These are phyloP conservation scores for Capsicum pubescens DNA, from an alignment of 257 asterid species.

Conservation along the genomic window DNA sequence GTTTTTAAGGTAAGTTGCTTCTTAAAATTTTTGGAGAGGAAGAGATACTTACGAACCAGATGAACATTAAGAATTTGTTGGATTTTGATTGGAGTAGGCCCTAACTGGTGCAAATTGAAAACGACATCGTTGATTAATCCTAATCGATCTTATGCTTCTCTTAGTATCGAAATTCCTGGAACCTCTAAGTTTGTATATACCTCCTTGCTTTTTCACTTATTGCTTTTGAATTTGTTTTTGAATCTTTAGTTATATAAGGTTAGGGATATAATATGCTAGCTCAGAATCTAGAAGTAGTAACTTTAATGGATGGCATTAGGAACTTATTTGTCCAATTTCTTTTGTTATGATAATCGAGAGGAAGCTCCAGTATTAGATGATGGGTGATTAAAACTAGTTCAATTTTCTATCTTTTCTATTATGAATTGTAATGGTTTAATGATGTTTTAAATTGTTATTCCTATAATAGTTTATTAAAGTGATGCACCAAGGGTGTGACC, in stretches of 20 bases:
- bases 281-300: constrained; percentile 20
- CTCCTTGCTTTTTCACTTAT: neutral
- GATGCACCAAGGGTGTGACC: too few relatives aligned
- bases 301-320: too few relatives aligned
- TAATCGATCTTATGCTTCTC: constrained; percentile 59
- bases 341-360: neutral
- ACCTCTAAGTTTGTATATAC: constrained; percentile 52
- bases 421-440: neutral
- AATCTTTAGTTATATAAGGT: neutral
- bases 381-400: neutral
- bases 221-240: neutral
- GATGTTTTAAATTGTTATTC: neutral
- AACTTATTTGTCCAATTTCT: neutral
- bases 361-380: neutral
- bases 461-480: neutral
- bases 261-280: neutral
- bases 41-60: too few relatives aligned
- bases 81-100: too few relatives aligned
- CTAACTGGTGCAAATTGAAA: constrained; percentile 73
- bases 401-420: neutral
- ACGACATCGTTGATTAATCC: constrained; percentile 84
- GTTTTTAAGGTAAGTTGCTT: too few relatives aligned
- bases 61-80: too few relatives aligned
- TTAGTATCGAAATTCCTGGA: constrained; percentile 70
- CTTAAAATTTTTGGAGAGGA: too few relatives aligned